These are phyloP conservation scores for Diaporthe helianthi DNA, from an alignment of 2,329 filamentous ascomycete species.

Conservation along the genomic window DNA sequence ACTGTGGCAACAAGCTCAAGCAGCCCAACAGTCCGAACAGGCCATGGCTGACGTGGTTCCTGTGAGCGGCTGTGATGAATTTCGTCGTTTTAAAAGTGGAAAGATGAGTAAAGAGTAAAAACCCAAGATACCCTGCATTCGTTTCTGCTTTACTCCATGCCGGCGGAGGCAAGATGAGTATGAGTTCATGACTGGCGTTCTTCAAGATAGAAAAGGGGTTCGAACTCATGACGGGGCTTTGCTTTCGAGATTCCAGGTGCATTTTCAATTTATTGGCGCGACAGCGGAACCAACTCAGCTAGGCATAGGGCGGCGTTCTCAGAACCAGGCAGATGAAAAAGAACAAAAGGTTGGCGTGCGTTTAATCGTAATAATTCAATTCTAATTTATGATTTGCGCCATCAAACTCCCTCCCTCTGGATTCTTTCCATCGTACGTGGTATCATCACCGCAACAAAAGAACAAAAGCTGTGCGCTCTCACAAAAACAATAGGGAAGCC, in stretches of 20 bases:
- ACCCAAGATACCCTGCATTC: slow-evolving; percentile 23
- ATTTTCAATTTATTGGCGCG: neutral
- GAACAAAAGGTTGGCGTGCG: neutral
- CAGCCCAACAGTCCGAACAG: slow-evolving; percentile 43
- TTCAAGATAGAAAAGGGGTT: neutral
- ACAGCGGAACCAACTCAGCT: neutral
- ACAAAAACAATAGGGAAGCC: neutral
- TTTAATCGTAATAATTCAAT: slow-evolving; percentile 18
- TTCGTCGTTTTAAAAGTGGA: neutral
- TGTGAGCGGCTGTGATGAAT: slow-evolving; percentile 34
- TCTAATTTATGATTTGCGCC: slow-evolving; percentile 10
- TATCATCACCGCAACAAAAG: slow-evolving; percentile 26
- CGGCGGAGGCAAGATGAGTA: slow-evolving; percentile 14
- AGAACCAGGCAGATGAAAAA: neutral
- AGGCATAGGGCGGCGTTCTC: slow-evolving; percentile 25
- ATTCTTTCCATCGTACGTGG: slow-evolving; percentile 20
- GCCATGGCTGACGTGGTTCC: slow-evolving; percentile 44
- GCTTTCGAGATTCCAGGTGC: neutral
- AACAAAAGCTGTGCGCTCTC: too few relatives aligned
- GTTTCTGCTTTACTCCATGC: slow-evolving; percentile 22
- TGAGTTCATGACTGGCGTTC: slow-evolving; percentile 19
- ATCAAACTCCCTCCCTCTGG: neutral
- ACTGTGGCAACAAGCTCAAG: slow-evolving; percentile 49
- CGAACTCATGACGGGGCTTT: neutral
- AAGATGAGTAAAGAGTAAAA: neutral